A percentile compares a stretch with the other conserved stretches of the same genome.
Conservation (phyloP, 2,329 filamentous ascomycete genomes). For the Tolypocladium tropicale region DNA sequence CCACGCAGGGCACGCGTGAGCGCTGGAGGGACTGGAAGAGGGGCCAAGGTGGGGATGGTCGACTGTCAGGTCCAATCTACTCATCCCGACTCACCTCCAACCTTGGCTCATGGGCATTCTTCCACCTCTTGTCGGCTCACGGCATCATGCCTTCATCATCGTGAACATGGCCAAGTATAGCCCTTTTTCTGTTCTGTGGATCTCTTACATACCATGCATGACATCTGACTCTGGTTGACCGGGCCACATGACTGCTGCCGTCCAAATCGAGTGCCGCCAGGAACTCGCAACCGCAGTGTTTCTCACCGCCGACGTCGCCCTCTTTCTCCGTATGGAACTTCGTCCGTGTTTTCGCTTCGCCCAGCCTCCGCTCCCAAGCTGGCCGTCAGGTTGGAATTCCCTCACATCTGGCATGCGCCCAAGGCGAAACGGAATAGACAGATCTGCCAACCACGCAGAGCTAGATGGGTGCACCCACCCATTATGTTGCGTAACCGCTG, state of each 20-base stretch:
- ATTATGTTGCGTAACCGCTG: background rate
- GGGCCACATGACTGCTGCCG: background rate
- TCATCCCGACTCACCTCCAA: background rate
- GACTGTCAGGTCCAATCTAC: background rate
- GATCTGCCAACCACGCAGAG: background rate
- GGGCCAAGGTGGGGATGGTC: background rate
- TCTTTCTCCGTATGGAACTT: background rate
- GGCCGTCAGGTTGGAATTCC: no score
- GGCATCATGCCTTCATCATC: background rate
- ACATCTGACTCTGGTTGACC: background rate
- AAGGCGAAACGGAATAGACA: constrained; percentile 3
- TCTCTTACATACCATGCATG: background rate
- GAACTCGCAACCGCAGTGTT: background rate
- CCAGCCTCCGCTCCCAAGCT: no score
- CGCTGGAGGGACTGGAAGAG: background rate
- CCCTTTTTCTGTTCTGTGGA: background rate
- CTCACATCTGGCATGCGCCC: background rate
- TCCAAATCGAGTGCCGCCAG: background rate
- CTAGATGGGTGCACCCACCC: background rate
- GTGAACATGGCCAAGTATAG: background rate
- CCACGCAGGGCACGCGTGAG: background rate
- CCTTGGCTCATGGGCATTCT: background rate
- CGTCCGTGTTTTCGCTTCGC: background rate
- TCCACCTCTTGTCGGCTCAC: background rate
- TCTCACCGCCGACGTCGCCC: background rate